phyloP scores from a whole-genome alignment of 495 filamentous ascomycete genomes.

The Penicillium ochrochloron region DNA sequence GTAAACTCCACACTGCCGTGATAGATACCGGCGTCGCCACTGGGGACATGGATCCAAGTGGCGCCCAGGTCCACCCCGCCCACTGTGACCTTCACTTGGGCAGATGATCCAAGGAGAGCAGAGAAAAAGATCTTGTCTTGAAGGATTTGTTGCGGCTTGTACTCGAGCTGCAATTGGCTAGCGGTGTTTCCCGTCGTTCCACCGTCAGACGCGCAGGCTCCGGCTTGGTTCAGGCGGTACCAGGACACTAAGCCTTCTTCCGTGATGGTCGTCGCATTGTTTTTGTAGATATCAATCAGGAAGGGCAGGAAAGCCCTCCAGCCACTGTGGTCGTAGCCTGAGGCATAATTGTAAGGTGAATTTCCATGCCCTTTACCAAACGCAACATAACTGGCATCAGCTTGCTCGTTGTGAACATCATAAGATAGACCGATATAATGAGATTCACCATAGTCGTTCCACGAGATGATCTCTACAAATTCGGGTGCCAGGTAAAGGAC shows the following conservation, averaged over 20 bases:
- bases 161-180: constrained; percentile 32
- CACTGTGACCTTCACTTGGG: constrained; percentile 55
- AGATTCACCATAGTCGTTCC: constrained; percentile 81
- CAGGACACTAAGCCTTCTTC: constrained; percentile 61
- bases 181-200: constrained; percentile 14
- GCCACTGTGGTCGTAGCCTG: constrained; percentile 55
- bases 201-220: constrained; percentile 6
- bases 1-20: constrained; percentile 53
- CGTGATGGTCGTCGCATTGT: constrained; percentile 49
- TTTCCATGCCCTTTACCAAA: constrained; percentile 26
- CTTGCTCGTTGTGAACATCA: constrained; percentile 38
- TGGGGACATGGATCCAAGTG: constrained; percentile 34
- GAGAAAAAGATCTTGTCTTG: constrained; percentile 48
- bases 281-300: constrained; percentile 67
- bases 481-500: constrained; percentile 64
- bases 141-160: constrained; percentile 17
- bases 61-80: constrained; percentile 45
- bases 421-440: constrained; percentile 71
- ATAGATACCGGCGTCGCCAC: constrained; percentile 50
- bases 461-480: constrained; percentile 61
- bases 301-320: constrained; percentile 64
- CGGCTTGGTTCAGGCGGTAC: constrained; percentile 59
- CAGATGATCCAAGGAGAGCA: constrained; percentile 31
- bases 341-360: constrained; percentile 57
- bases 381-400: not conserved